Conservation (phyloP, 352 stramenopile genomes). For the Pythium phragmitis region DNA sequence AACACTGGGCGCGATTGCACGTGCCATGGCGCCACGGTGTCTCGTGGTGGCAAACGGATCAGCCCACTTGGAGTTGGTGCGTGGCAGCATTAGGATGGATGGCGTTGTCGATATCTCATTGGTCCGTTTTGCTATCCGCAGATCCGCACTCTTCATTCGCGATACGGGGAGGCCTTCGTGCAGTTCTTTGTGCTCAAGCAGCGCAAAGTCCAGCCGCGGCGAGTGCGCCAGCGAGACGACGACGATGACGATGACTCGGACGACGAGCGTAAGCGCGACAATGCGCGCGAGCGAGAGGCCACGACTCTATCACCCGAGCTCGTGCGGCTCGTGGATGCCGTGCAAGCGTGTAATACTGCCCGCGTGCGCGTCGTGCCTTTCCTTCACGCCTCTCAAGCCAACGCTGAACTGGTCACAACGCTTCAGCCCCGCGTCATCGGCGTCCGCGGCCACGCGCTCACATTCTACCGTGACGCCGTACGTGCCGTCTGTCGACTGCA, state of each 20-base stretch:
- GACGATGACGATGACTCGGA: constrained; percentile 54
- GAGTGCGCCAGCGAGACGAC: constrained; percentile 28
- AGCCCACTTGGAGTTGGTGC: constrained; percentile 31
- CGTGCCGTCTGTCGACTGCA: constrained; percentile 26
- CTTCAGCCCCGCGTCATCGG: constrained; percentile 35
- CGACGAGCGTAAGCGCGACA: constrained; percentile 38
- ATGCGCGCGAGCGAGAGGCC: constrained; percentile 24
- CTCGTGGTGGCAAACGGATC: constrained; percentile 33
- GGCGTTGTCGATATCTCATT: too few relatives aligned
- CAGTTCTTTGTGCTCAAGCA: constrained; percentile 49
- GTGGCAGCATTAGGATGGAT: not conserved
- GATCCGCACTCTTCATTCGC: constrained; percentile 35
- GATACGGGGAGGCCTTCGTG: constrained; percentile 32
- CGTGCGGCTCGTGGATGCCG: constrained; percentile 30
- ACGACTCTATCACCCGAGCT: constrained; percentile 34
- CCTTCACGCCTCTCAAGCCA: constrained; percentile 11
- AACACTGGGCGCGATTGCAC: constrained; percentile 5
- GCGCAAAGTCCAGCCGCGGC: constrained; percentile 22
- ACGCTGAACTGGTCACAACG: constrained; percentile 7
- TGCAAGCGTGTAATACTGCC: not conserved
- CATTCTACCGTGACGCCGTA: constrained; percentile 42
- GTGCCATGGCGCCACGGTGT: constrained; percentile 20
- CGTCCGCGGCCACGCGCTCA: constrained; percentile 41
- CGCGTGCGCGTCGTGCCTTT: constrained; percentile 27
- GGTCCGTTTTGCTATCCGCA: not conserved